These are phyloP conservation scores for Alternaria panax DNA, from an alignment of 2,329 filamentous ascomycete species.

Conservation along the genomic window DNA sequence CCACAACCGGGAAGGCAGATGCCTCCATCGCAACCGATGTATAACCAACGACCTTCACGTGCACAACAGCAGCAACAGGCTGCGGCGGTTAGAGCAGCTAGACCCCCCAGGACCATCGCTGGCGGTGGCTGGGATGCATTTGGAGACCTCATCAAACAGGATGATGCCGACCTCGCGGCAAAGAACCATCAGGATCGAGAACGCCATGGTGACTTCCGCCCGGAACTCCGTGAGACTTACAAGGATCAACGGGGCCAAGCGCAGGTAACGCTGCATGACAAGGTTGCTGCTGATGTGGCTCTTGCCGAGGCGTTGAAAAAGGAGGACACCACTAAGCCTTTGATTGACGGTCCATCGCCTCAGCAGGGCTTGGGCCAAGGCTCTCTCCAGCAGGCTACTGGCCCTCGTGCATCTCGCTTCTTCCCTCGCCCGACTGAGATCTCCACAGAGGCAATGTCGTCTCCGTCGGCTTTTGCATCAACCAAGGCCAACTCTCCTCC, in stretches of 20 bases:
- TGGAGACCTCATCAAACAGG: conserved; percentile 37
- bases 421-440: conserved; percentile 44
- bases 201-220: conserved; percentile 39
- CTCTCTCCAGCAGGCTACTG: conserved; percentile 34
- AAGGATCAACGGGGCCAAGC: conserved; percentile 41
- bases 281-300: conserved; percentile 28
- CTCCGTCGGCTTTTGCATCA: conserved; percentile 24
- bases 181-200: conserved; percentile 42
- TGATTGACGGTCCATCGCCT: conserved; percentile 32
- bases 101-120: conserved; percentile 41
- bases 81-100: conserved; percentile 23
- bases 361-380: conserved; percentile 32
- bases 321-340: conserved; percentile 35
- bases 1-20: conserved; percentile 27
- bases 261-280: conserved; percentile 39
- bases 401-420: conserved; percentile 48
- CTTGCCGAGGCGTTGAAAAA: conserved; percentile 29
- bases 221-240: conserved; percentile 45
- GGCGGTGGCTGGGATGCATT: conserved; percentile 46
- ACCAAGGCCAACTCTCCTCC: conserved; percentile 42
- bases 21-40: conserved; percentile 31
- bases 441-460: conserved; percentile 31
- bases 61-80: conserved; percentile 17
- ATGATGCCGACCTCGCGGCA: conserved; percentile 34
- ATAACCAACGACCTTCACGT: conserved; percentile 25